Conservation (phyloP, 2,329 filamentous ascomycete genomes). For the Curvularia spicifera region DNA sequence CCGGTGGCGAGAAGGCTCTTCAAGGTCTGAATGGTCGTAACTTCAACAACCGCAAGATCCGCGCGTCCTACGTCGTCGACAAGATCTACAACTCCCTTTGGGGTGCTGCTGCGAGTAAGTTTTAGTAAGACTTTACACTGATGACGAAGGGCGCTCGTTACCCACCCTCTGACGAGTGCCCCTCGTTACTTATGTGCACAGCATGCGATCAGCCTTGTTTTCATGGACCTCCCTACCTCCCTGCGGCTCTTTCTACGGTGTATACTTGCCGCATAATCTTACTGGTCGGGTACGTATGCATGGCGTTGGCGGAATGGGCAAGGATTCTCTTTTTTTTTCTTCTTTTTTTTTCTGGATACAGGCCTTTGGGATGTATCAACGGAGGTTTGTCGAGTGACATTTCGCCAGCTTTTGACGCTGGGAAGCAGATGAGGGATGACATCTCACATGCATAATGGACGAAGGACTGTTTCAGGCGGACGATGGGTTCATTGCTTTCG, state of each 20-base stretch:
- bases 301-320: slow-evolving; percentile 19
- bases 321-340: slow-evolving; percentile 1
- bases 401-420: slow-evolving; percentile 6
- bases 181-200: slow-evolving; percentile 15
- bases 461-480: slow-evolving; percentile 1
- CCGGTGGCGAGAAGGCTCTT: slow-evolving; percentile 95
- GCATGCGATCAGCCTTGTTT: slow-evolving; percentile 1
- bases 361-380: neutral
- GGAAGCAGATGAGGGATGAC: slow-evolving; percentile 1
- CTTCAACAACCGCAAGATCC: slow-evolving; percentile 92
- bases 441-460: neutral
- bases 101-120: slow-evolving; percentile 39
- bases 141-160: slow-evolving; percentile 12
- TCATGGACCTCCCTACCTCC: slow-evolving; percentile 1
- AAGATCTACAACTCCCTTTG: slow-evolving; percentile 97
- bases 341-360: slow-evolving; percentile 9
- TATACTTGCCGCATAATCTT: slow-evolving; percentile 7
- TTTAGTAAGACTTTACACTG: slow-evolving; percentile 29
- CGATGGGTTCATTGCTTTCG: slow-evolving; percentile 2
- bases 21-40: slow-evolving; percentile 96
- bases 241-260: slow-evolving; percentile 3
- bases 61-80: slow-evolving; percentile 94
- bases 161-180: slow-evolving; percentile 10
- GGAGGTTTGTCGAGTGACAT: neutral
- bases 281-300: slow-evolving; percentile 13